Evolutionary conservation across 805 yeast species (phyloP), one percentile per base, ranked within the genome.

Genomic region (Saccharomycopsis fermentans): DNA sequence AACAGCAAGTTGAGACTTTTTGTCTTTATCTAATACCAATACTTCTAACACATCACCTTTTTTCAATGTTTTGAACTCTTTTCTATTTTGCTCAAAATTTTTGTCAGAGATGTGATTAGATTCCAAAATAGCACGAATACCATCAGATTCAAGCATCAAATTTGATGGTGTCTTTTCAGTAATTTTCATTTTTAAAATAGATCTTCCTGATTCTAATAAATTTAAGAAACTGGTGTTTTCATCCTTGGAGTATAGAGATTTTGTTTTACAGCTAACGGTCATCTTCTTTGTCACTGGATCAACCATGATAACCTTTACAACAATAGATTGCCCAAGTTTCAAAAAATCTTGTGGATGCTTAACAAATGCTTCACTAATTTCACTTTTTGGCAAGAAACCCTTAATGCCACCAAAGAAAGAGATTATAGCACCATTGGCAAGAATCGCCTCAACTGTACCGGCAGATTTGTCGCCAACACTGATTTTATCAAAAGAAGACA

Each of bases 291-390:
- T 73, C 35, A 77, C 81, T 24, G 69, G 70, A 64, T 86, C 83
- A 48, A 85, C 81, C 40, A 76, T 72, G 48, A 84, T 65, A 17
- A 94, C 74, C 65, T 84, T 81, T 8, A 88, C 95, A 8, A 74
- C 71, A 40, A 94, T 84, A 1, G 96, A 84, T 72, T 94, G 98
- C 4, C 96, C 96, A 16, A 87, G 67, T 63, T 82, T 83, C 65
- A 92, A 78, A 70, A 85, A 86, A 64, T 90, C 92, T 63, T 79
- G 81, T 19, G 96, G 90, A 58, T 82, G 81, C 55, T 76, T 78
- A 43, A 91, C 94, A 69, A 80, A 88, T 1, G 96, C 83, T 71
- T 94, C 98, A 57, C 95, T 86, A 66, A 94, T 87, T 73, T 94
- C 98, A 57, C 84, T 76, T 63, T 84, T 82, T 34, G 99, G 98